Base-by-base conservation (phyloP, 805 yeast genomes). In the Candida sithepensis region DNA sequence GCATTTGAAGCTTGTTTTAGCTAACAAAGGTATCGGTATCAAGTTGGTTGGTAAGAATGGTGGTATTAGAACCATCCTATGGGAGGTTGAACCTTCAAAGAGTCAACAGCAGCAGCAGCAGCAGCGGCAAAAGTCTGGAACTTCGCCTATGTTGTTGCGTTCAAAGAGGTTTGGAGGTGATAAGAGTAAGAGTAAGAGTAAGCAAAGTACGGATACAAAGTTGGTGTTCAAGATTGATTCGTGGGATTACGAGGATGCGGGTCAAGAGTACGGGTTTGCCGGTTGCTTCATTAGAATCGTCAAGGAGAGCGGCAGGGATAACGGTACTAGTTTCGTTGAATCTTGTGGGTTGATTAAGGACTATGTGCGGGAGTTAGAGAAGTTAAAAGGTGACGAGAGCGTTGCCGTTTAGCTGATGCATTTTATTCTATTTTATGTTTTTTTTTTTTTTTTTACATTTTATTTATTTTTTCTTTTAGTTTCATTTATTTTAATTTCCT, bases 211-310 rank as follows among this genome's bases (percentile, higher is more conserved):
- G 5, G 34, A 14, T 30, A 7, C 16, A 22, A 48, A 46, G 2
- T 42, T 54, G n/a, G 42, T 22, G 4, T 50, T 65, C 23, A 46
- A 52, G 10, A 42, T 59, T 23, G 65, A 60, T 23, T 41, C 55
- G 6, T 58, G 58, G 30, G 61, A 58, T 33, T 61, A 57, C 24
- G 58, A 61, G 16, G 68, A 67, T 10, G 48, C 53, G 12, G 68
- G 67, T 3, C 45, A 50, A 13, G 66, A 64, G 38, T 64, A 49
- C 48, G 69, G 68, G 14, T 65, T 65, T 43, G 58, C 64, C 4
- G 69, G 69, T 2, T 64, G 68, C 45, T 59, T 59, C 26, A 46
- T 64, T 6, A 60, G 57, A 18, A 39, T 65, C 19, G 33, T 44
- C 7, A 61, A 56, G 41, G 24, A 53, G 9, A 50, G 51, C 3